Percentiles rank a stretch among this genome's conserved stretches.
Evolutionary conservation across 441 rosid genomes (phyloP).

Genomic region (Codiaeum variegatum): DNA sequence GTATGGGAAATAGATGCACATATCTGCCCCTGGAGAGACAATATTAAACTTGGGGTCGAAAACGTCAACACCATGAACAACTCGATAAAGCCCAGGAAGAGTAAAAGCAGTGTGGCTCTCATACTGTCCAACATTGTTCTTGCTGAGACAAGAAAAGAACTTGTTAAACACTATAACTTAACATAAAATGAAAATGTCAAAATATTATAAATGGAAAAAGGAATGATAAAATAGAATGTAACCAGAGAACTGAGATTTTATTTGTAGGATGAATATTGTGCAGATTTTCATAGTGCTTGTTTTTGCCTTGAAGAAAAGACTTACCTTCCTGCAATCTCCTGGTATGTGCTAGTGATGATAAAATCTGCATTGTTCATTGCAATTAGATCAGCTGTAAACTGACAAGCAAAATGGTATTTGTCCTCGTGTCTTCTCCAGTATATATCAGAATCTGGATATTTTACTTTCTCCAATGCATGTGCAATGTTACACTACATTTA

Average conservation of each 20-base stretch:
- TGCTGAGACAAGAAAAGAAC: constrained; percentile 36
- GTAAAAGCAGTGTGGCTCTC: constrained; percentile 77
- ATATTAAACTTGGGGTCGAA: constrained; percentile 75
- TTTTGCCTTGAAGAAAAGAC: not conserved
- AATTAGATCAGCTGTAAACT: constrained; percentile 66
- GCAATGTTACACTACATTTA: constrained; percentile 57
- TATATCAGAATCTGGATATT: constrained; percentile 70
- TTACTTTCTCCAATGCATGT: constrained; percentile 72
- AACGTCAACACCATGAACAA: constrained; percentile 63
- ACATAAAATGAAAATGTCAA: not conserved
- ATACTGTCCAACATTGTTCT: constrained; percentile 60
- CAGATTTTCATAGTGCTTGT: not conserved
- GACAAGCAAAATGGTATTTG: constrained; percentile 68
- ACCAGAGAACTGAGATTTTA: not conserved
- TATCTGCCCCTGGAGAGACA: constrained; percentile 72
- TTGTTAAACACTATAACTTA: not conserved
- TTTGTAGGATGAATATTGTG: not conserved
- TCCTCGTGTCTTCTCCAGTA: constrained; percentile 61
- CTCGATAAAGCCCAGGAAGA: constrained; percentile 64
- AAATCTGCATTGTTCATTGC: constrained; percentile 77
- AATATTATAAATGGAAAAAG: not conserved
- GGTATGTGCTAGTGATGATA: constrained; percentile 69
- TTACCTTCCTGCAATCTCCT: constrained; percentile 69
- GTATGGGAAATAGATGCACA: constrained; percentile 59
- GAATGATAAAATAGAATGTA: not conserved